A percentile compares a stretch with the other conserved stretches of the same genome.
phyloP scores from a whole-genome alignment of 805 yeast genomes.

The Zygosaccharomyces gambellarensis region DNA sequence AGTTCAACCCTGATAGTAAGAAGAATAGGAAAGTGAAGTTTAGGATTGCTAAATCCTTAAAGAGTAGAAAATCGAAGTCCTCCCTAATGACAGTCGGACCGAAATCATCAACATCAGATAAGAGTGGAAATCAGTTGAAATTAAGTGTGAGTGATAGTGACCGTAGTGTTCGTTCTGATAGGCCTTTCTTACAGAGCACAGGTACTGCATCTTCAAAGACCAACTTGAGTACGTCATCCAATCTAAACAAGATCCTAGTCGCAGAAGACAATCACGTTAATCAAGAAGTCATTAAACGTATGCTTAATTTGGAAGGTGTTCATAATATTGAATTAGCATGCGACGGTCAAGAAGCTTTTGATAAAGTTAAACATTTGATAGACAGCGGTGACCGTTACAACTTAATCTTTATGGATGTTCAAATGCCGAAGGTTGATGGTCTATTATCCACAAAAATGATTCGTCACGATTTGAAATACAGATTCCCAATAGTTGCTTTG shows the following conservation, averaged over 20 bases:
- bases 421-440: constrained; percentile 94
- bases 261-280: constrained; percentile 94
- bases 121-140: constrained; percentile 4
- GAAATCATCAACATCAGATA: constrained; percentile 6
- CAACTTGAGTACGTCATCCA: constrained; percentile 21
- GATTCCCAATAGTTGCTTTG: constrained; percentile 81
- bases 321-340: constrained; percentile 68
- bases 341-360: constrained; percentile 88
- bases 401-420: constrained; percentile 92
- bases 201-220: constrained; percentile 38
- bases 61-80: constrained; percentile 22
- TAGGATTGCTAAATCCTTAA: constrained; percentile 26
- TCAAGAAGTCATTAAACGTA: constrained; percentile 87
- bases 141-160: constrained; percentile 9
- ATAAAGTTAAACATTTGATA: constrained; percentile 48
- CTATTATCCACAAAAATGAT: constrained; percentile 73
- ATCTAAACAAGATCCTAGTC: constrained; percentile 52
- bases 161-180: constrained; percentile 24
- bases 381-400: constrained; percentile 48
- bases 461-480: constrained; percentile 54
- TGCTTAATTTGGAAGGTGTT: constrained; percentile 82
- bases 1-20: constrained; percentile 53
- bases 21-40: constrained; percentile 45
- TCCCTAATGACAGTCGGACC: constrained; percentile 13
- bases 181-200: constrained; percentile 37